phyloP scores from a whole-genome alignment of 2,329 filamentous ascomycete species.

The Hypomyces perniciosus region DNA sequence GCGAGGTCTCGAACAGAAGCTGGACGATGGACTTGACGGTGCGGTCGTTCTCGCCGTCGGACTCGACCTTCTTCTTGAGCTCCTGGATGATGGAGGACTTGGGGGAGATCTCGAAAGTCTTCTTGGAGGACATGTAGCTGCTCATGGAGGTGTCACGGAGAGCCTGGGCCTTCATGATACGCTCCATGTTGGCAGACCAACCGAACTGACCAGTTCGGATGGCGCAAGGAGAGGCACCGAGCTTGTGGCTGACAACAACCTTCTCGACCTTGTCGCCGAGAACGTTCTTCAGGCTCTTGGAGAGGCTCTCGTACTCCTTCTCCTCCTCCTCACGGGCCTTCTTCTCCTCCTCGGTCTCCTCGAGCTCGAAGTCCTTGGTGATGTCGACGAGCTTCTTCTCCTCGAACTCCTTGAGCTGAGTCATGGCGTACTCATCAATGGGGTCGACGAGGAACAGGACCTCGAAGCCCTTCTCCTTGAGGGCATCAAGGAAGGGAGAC shows the following conservation, averaged over 20 bases:
- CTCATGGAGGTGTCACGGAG: constrained; percentile 99
- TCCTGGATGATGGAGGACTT: constrained; percentile 97
- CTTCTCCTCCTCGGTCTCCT: constrained; percentile 99
- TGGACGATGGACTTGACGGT: constrained; percentile 99
- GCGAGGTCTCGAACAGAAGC: constrained; percentile 97
- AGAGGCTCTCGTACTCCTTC: constrained; percentile 93
- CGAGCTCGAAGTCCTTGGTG: constrained; percentile 99
- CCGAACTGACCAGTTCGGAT: constrained; percentile 99
- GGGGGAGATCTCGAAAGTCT: constrained; percentile 99
- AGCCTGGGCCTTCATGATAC: constrained; percentile 99
- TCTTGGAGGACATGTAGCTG: constrained; percentile 99
- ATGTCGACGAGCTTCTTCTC: constrained; percentile 99
- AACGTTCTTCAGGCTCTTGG: constrained; percentile 98
- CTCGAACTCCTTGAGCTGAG: constrained; percentile 99
- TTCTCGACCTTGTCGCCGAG: constrained; percentile 99
- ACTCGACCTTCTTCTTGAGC: constrained; percentile 98
- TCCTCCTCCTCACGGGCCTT: constrained; percentile 87
- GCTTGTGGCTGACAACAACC: constrained; percentile 98
- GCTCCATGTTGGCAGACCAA: constrained; percentile 99
- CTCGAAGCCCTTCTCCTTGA: constrained; percentile 99
- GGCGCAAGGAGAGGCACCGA: constrained; percentile 87
- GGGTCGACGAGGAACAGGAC: constrained; percentile 99
- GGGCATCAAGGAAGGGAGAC: constrained; percentile 97
- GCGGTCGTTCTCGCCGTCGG: constrained; percentile 95
- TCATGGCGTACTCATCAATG: constrained; percentile 99